These are phyloP conservation scores for Pelargonium cotyledonis DNA, from an alignment of 441 rosid genomes.

Conservation along the genomic window DNA sequence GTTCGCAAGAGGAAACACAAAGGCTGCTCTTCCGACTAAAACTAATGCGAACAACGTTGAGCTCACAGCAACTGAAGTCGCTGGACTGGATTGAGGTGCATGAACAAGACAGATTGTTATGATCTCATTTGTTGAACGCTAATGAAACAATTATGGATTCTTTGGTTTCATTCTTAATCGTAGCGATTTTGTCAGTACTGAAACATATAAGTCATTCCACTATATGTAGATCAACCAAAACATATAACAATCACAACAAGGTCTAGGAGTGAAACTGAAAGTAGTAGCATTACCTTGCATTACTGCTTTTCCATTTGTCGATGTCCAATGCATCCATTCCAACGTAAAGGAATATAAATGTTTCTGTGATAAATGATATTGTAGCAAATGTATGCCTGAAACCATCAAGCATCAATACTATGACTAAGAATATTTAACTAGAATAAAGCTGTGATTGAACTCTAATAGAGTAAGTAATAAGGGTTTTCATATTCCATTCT, in stretches of 20 bases:
- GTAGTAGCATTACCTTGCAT: conserved; percentile 5
- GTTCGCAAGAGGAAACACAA: background rate
- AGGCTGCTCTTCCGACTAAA: conserved; percentile 3
- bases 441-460: background rate
- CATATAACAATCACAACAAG: background rate
- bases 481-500: too few species aligned
- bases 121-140: background rate
- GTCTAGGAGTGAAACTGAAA: background rate
- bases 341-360: conserved; percentile 6
- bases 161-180: background rate
- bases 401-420: background rate
- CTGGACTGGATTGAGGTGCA: conserved; percentile 36
- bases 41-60: conserved; percentile 40
- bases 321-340: conserved; percentile 6
- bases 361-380: conserved; percentile 7
- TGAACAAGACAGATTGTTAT: conserved; percentile 16
- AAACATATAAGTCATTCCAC: background rate
- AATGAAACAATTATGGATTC: background rate
- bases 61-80: conserved; percentile 44
- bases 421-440: background rate
- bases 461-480: too few species aligned
- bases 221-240: background rate
- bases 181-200: too few species aligned
- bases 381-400: conserved; percentile 8
- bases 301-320: background rate